A percentile compares a stretch with the other conserved stretches of the same genome.
Evolutionary conservation across 2,329 filamentous ascomycete species (phyloP).

Genomic region (Sporothrix schenckii): DNA sequence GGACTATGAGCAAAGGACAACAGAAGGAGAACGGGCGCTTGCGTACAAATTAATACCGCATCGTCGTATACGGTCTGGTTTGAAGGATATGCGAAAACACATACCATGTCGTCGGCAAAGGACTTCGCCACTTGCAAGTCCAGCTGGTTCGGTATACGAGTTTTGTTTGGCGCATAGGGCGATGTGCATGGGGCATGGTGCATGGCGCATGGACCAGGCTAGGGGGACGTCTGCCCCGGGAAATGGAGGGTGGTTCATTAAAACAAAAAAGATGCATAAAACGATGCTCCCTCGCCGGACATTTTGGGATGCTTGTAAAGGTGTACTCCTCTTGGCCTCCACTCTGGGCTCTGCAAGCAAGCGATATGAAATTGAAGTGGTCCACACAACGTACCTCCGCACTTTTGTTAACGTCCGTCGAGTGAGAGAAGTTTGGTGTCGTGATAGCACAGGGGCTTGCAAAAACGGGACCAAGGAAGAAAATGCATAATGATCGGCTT

Average conservation of each 20-base stretch:
- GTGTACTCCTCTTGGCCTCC: not conserved
- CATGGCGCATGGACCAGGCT: conserved; percentile 1
- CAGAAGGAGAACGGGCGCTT: not conserved
- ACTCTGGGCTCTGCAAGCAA: not conserved
- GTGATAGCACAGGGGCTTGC: not conserved
- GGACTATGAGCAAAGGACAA: not conserved
- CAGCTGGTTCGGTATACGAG: not conserved
- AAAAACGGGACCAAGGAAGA: no score
- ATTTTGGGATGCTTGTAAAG: not conserved
- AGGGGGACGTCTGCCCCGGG: conserved; percentile 10
- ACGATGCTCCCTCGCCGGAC: conserved; percentile 11
- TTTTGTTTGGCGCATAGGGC: conserved; percentile 2
- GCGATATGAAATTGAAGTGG: not conserved
- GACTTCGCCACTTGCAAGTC: conserved; percentile 22
- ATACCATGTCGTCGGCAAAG: not conserved
- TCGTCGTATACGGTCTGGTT: conserved; percentile 13
- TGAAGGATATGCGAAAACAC: conserved; percentile 7
- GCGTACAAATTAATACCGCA: conserved; percentile 7
- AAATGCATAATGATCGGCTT: not conserved
- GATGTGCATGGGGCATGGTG: not conserved
- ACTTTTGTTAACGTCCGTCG: conserved; percentile 1
- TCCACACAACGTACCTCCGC: not conserved
- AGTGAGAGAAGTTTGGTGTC: not conserved
- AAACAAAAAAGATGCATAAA: not conserved
- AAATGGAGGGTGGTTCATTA: conserved; percentile 18